These are phyloP conservation scores for Gigaspora rosea DNA, from an alignment of 192 early-diverging fungal species.

Conservation along the genomic window DNA sequence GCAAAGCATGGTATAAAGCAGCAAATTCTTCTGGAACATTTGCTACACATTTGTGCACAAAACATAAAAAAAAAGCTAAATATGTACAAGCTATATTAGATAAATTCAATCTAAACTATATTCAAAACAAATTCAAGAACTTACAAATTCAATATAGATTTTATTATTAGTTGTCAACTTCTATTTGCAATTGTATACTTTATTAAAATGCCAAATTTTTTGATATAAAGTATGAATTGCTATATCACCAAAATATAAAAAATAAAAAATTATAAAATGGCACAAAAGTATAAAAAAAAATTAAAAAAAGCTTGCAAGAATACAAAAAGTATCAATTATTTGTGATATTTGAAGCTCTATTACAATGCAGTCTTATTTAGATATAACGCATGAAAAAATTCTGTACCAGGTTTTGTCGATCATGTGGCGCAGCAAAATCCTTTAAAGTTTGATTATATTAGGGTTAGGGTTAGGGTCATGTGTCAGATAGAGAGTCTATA, in stretches of 20 bases:
- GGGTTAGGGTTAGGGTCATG: too few relatives aligned
- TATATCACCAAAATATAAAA: conserved; percentile 2
- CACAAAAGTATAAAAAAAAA: conserved; percentile 2
- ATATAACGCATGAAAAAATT: too few relatives aligned
- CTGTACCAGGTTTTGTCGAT: too few relatives aligned
- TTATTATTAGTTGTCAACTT: conserved; percentile 25
- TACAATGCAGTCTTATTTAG: too few relatives aligned
- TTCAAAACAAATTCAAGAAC: neutral
- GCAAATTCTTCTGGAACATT: conserved; percentile 7
- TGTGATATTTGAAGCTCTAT: conserved; percentile 23
- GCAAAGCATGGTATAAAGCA: neutral
- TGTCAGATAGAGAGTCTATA: too few relatives aligned
- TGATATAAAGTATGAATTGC: neutral
- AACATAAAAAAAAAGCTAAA: neutral
- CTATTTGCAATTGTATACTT: too few relatives aligned
- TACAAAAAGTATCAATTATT: conserved; percentile 3
- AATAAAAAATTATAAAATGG: neutral
- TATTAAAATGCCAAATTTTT: conserved; percentile 22
- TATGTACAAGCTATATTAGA: conserved; percentile 5
- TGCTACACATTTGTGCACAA: neutral
- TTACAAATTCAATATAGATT: conserved; percentile 23
- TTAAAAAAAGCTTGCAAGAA: neutral
- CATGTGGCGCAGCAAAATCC: too few relatives aligned
- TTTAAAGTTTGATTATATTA: too few relatives aligned
- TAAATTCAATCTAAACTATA: conserved; percentile 12